A percentile compares a stretch with the other conserved stretches of the same genome.
Evolutionary conservation across 1,139 yeast genomes (phyloP).

Genomic region (Taphrina populina): DNA sequence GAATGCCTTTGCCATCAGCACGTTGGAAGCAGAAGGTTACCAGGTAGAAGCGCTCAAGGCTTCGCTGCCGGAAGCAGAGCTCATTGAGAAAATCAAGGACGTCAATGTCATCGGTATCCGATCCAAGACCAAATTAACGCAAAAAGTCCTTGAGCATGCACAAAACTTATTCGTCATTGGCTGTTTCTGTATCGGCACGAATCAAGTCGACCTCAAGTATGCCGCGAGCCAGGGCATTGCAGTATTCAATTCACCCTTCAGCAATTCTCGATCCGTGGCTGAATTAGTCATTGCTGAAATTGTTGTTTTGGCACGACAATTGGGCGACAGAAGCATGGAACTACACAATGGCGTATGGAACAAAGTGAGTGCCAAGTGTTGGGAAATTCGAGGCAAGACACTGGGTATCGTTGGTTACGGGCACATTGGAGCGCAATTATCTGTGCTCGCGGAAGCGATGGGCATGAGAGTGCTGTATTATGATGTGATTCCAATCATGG

Average conservation of each 20-base stretch:
- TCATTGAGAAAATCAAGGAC: constrained; percentile 86
- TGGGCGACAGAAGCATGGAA: constrained; percentile 95
- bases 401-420: constrained; percentile 97
- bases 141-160: constrained; percentile 75
- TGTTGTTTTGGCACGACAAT: constrained; percentile 89
- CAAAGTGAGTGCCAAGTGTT: constrained; percentile 89
- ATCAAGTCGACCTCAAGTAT: constrained; percentile 88
- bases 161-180: constrained; percentile 88
- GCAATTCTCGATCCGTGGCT: constrained; percentile 97
- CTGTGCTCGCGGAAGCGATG: constrained; percentile 95
- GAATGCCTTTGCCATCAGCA: constrained; percentile 84
- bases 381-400: constrained; percentile 99
- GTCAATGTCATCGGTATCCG: constrained; percentile 98
- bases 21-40: constrained; percentile 85
- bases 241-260: constrained; percentile 97
- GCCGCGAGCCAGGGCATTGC: constrained; percentile 95
- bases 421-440: constrained; percentile 95
- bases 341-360: constrained; percentile 98
- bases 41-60: constrained; percentile 93
- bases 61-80: constrained; percentile 86
- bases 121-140: constrained; percentile 88
- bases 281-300: constrained; percentile 96
- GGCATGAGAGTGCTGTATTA: constrained; percentile 96
- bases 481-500: constrained; percentile 89
- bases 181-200: constrained; percentile 98